A percentile compares a stretch with the other conserved stretches of the same genome.
These are phyloP conservation scores for Epichloe elymi DNA, from an alignment of 2,329 filamentous ascomycete genomes.

Conservation along the genomic window DNA sequence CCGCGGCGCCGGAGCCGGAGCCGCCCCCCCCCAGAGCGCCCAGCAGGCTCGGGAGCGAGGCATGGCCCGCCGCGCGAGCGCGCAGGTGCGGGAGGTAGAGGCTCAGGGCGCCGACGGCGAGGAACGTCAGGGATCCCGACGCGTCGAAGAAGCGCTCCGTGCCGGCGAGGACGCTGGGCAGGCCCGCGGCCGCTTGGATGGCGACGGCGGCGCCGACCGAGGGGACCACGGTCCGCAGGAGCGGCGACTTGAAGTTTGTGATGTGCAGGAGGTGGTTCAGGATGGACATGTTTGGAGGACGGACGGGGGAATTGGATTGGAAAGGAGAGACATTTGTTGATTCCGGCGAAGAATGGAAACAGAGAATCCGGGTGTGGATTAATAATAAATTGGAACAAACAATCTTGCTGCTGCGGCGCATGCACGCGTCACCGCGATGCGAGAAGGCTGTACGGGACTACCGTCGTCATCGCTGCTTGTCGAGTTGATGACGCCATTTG, in stretches of 20 bases:
- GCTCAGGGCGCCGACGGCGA: slow-evolving; percentile 49
- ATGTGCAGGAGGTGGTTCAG: slow-evolving; percentile 37
- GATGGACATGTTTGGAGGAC: slow-evolving; percentile 18
- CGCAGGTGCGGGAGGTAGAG: slow-evolving; percentile 48
- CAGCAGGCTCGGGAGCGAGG: slow-evolving; percentile 19
- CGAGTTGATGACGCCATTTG: slow-evolving; percentile 2
- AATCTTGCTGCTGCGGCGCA: not conserved
- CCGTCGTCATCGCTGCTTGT: not conserved
- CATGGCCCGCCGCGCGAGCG: slow-evolving; percentile 32
- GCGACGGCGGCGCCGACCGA: slow-evolving; percentile 48
- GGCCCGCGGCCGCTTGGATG: slow-evolving; percentile 47
- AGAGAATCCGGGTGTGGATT: too few species aligned
- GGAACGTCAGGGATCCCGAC: slow-evolving; percentile 52
- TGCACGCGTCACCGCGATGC: not conserved
- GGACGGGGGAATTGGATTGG: too few species aligned
- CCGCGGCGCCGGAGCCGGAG: slow-evolving; percentile 3
- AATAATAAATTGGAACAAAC: too few species aligned
- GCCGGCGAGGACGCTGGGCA: slow-evolving; percentile 46
- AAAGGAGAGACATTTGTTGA: too few species aligned
- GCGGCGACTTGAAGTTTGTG: slow-evolving; percentile 48
- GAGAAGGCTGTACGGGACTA: not conserved
- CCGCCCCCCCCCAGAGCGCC: slow-evolving; percentile 3
- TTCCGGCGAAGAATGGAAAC: too few species aligned
- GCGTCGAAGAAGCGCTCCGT: slow-evolving; percentile 58
- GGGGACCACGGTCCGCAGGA: slow-evolving; percentile 49